These are phyloP conservation scores for Trichoderma harzianum DNA, from an alignment of 2,329 filamentous ascomycete genomes.

Conservation along the genomic window DNA sequence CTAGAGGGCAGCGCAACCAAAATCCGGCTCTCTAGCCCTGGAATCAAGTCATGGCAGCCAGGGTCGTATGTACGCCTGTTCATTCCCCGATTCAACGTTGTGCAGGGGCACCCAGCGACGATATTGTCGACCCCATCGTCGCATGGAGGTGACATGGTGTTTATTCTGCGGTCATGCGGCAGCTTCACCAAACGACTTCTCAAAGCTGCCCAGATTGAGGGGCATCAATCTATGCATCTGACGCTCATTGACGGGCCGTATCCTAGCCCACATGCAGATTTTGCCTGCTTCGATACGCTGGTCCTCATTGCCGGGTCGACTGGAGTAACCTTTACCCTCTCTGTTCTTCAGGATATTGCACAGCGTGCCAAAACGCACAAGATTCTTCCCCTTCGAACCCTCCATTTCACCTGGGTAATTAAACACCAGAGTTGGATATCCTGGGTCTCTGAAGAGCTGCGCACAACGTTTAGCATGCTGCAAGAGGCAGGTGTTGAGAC, in stretches of 20 bases:
- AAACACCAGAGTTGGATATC: background rate
- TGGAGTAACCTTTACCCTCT: background rate
- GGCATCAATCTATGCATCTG: background rate
- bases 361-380: background rate
- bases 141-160: background rate
- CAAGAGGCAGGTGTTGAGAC: background rate
- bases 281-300: slow-evolving; percentile 1
- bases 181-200: background rate
- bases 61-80: background rate
- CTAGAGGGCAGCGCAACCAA: background rate
- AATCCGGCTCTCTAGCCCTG: background rate
- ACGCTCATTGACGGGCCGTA: background rate
- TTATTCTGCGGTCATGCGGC: background rate
- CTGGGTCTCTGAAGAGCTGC: background rate
- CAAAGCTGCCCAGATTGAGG: background rate
- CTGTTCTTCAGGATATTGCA: background rate
- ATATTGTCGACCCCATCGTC: background rate
- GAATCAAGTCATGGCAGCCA: background rate
- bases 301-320: background rate
- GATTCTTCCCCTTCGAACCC: background rate
- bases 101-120: background rate
- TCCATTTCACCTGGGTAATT: background rate
- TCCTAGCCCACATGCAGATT: background rate
- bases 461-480: background rate
- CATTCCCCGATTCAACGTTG: background rate